These are phyloP conservation scores for Moesziomyces globuligerus DNA, from an alignment of 1,284 basidiomycete genomes.

Conservation along the genomic window DNA sequence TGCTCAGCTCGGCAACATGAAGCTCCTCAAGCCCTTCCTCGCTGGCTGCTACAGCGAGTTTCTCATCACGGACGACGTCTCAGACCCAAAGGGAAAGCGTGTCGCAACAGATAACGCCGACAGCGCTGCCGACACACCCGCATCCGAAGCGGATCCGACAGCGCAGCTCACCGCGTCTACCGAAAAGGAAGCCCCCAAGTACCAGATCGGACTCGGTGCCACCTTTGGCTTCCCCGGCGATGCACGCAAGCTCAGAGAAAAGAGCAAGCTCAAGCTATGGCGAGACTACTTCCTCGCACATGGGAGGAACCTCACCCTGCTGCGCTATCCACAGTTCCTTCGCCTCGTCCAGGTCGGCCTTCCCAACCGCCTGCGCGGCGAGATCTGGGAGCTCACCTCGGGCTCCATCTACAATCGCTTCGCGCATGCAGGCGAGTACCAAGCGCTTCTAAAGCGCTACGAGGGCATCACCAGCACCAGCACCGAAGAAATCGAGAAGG, in stretches of 20 bases:
- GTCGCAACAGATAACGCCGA: constrained; percentile 45
- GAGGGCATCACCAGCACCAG: constrained; percentile 83
- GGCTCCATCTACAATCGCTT: constrained; percentile 90
- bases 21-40: constrained; percentile 87
- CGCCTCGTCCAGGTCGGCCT: constrained; percentile 96
- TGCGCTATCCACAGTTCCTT: constrained; percentile 95
- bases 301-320: constrained; percentile 87
- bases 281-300: constrained; percentile 80
- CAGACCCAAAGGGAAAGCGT: constrained; percentile 69
- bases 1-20: constrained; percentile 80
- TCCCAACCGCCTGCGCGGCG: constrained; percentile 91
- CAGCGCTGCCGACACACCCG: constrained; percentile 11
- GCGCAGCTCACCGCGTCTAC: constrained; percentile 6
- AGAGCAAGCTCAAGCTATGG: constrained; percentile 98
- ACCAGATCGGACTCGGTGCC: constrained; percentile 60
- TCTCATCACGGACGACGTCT: constrained; percentile 71
- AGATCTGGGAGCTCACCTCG: constrained; percentile 97
- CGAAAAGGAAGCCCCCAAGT: constrained; percentile 37
- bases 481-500: constrained; percentile 99
- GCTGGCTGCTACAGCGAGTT: constrained; percentile 94
- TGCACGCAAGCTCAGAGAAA: constrained; percentile 75
- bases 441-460: constrained; percentile 81
- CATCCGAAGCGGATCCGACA: constrained; percentile 19
- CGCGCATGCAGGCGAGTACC: constrained; percentile 84
- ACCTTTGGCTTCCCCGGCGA: constrained; percentile 67